Evolutionary conservation across 352 stramenopile genomes (phyloP).

Genomic region (Phytophthora lateralis): DNA sequence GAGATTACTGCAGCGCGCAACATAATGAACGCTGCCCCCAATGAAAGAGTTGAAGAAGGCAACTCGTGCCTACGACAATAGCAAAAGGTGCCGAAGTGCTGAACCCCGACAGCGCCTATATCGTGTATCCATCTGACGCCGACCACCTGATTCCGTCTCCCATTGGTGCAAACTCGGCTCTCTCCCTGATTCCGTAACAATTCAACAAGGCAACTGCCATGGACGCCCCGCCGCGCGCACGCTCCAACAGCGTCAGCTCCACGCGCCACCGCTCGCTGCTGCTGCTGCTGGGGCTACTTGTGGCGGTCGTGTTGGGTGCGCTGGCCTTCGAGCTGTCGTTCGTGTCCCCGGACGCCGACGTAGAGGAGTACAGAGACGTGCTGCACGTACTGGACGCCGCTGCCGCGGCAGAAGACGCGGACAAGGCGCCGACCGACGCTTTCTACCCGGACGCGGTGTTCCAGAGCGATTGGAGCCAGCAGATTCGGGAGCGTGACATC

Average conservation of each 20-base stretch:
- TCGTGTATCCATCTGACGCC: neutral
- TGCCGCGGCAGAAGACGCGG: constrained; percentile 29
- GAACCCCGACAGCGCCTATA: no score
- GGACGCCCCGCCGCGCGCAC: constrained; percentile 2
- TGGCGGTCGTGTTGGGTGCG: constrained; percentile 23
- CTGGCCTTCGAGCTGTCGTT: constrained; percentile 37
- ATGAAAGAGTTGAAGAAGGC: constrained; percentile 26
- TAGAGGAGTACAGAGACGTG: constrained; percentile 20
- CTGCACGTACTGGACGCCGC: constrained; percentile 30
- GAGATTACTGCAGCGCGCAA: constrained; percentile 22
- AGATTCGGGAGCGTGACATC: constrained; percentile 39
- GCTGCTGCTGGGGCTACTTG: constrained; percentile 31
- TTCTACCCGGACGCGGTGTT: constrained; percentile 42
- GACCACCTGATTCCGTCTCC: constrained; percentile 14
- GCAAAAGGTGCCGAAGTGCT: no score
- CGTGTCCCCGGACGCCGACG: constrained; percentile 13
- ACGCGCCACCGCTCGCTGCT: constrained; percentile 21
- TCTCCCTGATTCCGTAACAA: constrained; percentile 6
- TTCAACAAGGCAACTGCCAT: constrained; percentile 9
- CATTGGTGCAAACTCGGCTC: constrained; percentile 11
- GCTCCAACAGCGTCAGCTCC: constrained; percentile 19
- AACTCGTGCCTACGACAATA: constrained; percentile 26
- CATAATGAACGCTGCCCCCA: constrained; percentile 11
- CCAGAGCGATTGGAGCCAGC: constrained; percentile 35
- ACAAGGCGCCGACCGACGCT: constrained; percentile 18